Percentiles rank a stretch among this genome's conserved stretches.
Conservation (phyloP, 2,329 filamentous ascomycete genomes). For the Botryotinia convoluta region DNA sequence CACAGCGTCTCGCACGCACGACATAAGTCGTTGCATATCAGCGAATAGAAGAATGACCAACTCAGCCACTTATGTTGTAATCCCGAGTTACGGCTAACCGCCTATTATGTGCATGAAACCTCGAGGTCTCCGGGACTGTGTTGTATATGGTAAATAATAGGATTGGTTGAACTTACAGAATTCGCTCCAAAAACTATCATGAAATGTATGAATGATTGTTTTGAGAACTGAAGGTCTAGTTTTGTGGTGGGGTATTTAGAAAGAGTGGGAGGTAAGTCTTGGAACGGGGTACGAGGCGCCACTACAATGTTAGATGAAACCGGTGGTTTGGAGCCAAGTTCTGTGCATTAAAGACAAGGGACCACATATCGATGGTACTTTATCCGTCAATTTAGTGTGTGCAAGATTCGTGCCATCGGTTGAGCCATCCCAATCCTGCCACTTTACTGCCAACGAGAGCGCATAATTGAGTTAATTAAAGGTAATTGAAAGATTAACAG, state of each 20-base stretch:
- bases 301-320: not conserved
- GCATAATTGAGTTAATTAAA: not conserved
- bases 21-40: not conserved
- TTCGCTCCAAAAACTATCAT: not conserved
- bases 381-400: not conserved
- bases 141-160: not conserved
- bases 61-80: not conserved
- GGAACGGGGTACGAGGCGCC: not conserved
- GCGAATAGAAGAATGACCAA: constrained; percentile 7
- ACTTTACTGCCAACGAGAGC: not conserved
- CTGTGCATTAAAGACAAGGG: not conserved
- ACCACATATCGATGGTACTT: not conserved
- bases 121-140: not conserved
- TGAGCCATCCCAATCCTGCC: not conserved
- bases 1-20: not conserved
- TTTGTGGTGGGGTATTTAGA: not conserved
- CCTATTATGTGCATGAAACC: not conserved
- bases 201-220: not conserved
- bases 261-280: constrained; percentile 10
- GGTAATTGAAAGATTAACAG: not conserved
- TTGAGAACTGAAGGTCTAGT: not conserved
- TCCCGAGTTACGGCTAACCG: constrained; percentile 4
- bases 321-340: not conserved
- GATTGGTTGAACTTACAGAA: not conserved
- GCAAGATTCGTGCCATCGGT: not conserved